A percentile compares a stretch with the other conserved stretches of the same genome.
phyloP scores from a whole-genome alignment of 345 rosid species.

The Hibiscus tridactylites region DNA sequence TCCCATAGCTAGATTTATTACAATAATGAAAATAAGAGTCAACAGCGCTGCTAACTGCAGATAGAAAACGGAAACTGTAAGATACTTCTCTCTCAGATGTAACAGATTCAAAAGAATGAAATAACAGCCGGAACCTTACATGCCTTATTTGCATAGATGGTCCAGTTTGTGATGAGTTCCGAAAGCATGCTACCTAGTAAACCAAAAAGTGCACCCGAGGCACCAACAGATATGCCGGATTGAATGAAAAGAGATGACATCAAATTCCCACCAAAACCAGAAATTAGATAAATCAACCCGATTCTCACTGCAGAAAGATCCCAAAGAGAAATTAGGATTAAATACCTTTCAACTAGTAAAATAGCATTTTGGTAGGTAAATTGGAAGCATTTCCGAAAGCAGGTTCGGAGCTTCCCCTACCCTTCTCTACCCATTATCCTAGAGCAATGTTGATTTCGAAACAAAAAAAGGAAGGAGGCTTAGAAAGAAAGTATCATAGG shows the following conservation, averaged over 20 bases:
- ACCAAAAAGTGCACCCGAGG: slow-evolving; percentile 98
- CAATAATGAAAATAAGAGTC: slow-evolving; percentile 64
- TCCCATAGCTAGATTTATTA: slow-evolving; percentile 70
- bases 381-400: neutral
- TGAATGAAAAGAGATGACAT: slow-evolving; percentile 77
- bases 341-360: neutral
- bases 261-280: slow-evolving; percentile 93
- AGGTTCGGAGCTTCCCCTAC: slow-evolving; percentile 12
- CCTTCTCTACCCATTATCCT: too few species aligned
- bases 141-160: slow-evolving; percentile 81
- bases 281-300: slow-evolving; percentile 61
- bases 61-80: slow-evolving; percentile 16
- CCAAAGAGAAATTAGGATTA: neutral
- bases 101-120: neutral
- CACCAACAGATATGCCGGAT: slow-evolving; percentile 83
- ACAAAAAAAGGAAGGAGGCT: too few species aligned
- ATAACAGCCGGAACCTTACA: neutral
- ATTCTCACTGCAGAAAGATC: slow-evolving; percentile 46
- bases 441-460: too few species aligned
- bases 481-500: too few species aligned
- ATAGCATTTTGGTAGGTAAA: neutral
- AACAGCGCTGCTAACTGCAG: slow-evolving; percentile 76
- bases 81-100: slow-evolving; percentile 6
- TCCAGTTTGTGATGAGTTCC: slow-evolving; percentile 91
- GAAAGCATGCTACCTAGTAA: slow-evolving; percentile 95